A percentile compares a stretch with the other conserved stretches of the same genome.
Evolutionary conservation across 805 yeast species (phyloP).

Genomic region (Crinitomyces ghanaensis): DNA sequence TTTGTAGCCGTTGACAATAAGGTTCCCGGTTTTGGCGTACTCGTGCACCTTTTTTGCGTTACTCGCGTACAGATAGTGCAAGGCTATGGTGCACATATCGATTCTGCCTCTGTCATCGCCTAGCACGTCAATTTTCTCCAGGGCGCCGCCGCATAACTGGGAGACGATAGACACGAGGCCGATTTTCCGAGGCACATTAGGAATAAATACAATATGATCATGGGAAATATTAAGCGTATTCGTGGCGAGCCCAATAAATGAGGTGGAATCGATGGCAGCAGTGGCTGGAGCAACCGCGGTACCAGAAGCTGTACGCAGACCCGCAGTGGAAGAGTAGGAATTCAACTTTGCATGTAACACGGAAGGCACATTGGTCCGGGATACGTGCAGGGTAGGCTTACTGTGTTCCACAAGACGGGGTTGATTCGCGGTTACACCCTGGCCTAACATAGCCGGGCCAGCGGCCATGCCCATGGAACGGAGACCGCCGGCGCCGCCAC

Average conservation of each 20-base stretch:
- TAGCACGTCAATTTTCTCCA: slow-evolving; percentile 5
- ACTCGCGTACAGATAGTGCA: slow-evolving; percentile 10
- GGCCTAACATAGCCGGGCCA: too few relatives aligned
- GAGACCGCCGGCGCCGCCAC: too few relatives aligned
- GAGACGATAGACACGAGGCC: slow-evolving; percentile 6
- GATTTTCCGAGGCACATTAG: slow-evolving; percentile 1
- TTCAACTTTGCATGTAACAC: background rate
- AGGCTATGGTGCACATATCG: slow-evolving; percentile 5
- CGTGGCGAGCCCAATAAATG: too few relatives aligned
- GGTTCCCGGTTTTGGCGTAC: slow-evolving; percentile 14
- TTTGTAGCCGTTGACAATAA: slow-evolving; percentile 16
- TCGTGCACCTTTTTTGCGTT: slow-evolving; percentile 10
- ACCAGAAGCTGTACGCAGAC: too few relatives aligned
- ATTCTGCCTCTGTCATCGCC: background rate
- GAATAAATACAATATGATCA: slow-evolving; percentile 3
- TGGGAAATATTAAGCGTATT: background rate
- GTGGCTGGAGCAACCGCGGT: too few relatives aligned
- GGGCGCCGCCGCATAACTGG: slow-evolving; percentile 11
- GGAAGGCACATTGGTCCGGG: background rate
- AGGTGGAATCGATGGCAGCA: too few relatives aligned
- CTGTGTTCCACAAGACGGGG: too few relatives aligned
- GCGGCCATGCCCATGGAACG: too few relatives aligned
- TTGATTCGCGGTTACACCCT: too few relatives aligned
- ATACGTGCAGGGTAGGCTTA: background rate
- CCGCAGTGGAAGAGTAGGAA: too few relatives aligned